phyloP scores from a whole-genome alignment of 148 eudicot species.

The Silene conica region DNA sequence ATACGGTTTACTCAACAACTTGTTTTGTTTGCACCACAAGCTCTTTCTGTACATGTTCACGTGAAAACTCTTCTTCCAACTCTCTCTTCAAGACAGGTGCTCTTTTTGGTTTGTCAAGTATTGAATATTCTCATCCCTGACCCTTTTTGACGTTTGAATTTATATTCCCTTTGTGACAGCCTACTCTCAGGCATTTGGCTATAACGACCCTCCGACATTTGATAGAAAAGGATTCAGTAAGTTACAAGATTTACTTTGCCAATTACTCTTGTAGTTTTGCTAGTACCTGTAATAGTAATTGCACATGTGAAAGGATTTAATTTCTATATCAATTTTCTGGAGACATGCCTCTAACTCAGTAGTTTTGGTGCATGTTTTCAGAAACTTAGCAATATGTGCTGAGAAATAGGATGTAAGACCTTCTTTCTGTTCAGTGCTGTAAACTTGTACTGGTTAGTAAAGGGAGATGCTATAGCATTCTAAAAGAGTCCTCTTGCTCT shows the following conservation, averaged over 20 bases:
- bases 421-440: too few relatives aligned
- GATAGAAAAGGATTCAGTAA: conserved; percentile 94
- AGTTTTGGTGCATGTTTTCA: too few relatives aligned
- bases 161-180: conserved; percentile 49
- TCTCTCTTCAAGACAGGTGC: conserved; percentile 94
- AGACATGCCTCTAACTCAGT: too few relatives aligned
- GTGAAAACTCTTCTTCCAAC: conserved; percentile 91
- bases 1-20: conserved; percentile 96
- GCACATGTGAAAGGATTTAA: neutral
- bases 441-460: too few relatives aligned
- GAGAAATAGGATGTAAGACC: too few relatives aligned
- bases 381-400: too few relatives aligned
- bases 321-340: too few relatives aligned
- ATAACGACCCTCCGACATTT: conserved; percentile 90
- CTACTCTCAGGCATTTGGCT: conserved; percentile 87
- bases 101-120: conserved; percentile 2
- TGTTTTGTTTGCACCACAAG: conserved; percentile 95
- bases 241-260: conserved; percentile 24
- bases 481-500: too few relatives aligned
- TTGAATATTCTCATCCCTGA: neutral
- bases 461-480: too few relatives aligned
- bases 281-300: neutral
- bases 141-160: conserved; percentile 6
- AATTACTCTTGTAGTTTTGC: neutral
- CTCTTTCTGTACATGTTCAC: conserved; percentile 87